Percentiles rank a stretch among this genome's conserved stretches.
Evolutionary conservation across 768 basidiomycete genomes (phyloP).

Genomic region (Boletus reticulatus): DNA sequence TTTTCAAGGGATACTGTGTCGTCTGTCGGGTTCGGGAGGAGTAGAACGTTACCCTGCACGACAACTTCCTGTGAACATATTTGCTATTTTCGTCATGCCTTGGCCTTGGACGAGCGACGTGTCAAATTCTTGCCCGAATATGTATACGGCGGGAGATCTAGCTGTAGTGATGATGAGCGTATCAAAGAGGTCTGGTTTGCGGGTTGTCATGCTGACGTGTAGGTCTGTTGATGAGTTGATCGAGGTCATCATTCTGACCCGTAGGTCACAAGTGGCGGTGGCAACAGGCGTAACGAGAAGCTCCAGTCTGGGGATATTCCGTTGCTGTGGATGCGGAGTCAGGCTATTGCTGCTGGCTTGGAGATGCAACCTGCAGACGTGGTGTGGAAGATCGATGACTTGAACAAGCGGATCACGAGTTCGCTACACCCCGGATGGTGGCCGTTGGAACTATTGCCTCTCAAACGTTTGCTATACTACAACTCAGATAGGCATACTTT

Average conservation of each 20-base stretch:
- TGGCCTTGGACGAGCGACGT: conserved; percentile 46
- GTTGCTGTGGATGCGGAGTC: conserved; percentile 32
- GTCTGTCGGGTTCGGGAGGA: conserved; percentile 38
- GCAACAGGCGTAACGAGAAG: conserved; percentile 26
- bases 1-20: conserved; percentile 46
- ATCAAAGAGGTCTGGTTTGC: conserved; percentile 45
- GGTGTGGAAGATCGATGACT: conserved; percentile 28
- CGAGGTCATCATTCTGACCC: background rate
- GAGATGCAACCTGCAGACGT: conserved; percentile 21
- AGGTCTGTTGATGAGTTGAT: conserved; percentile 3
- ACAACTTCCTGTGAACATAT: conserved; percentile 32
- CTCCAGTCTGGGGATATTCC: conserved; percentile 30
- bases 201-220: conserved; percentile 41
- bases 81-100: conserved; percentile 44
- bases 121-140: conserved; percentile 49
- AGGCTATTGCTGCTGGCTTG: conserved; percentile 27
- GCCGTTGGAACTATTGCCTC: conserved; percentile 22
- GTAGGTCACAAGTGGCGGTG: conserved; percentile 21
- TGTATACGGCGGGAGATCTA: conserved; percentile 28
- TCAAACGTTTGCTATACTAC: conserved; percentile 27
- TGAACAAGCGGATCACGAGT: conserved; percentile 20
- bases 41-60: conserved; percentile 32
- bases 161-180: conserved; percentile 12
- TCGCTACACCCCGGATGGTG: conserved; percentile 22
- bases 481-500: conserved; percentile 24